phyloP scores from a whole-genome alignment of 2,329 filamentous ascomycete species.

The Graphiopsis chlorocephala region DNA sequence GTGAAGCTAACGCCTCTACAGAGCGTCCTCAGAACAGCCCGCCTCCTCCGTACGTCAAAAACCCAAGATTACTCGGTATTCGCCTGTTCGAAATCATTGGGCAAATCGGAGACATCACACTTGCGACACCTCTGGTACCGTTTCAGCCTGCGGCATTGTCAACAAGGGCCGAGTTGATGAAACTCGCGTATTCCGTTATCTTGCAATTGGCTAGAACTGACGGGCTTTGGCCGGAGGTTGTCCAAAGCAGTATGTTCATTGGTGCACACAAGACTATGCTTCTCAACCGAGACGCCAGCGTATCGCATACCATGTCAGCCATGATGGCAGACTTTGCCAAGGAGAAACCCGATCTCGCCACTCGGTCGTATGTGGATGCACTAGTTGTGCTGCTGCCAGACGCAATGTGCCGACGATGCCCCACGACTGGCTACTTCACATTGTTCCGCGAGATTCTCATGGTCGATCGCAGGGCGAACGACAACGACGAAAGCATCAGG shows the following conservation, averaged over 20 bases:
- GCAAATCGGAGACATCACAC: background rate
- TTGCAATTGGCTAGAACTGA: constrained; percentile 13
- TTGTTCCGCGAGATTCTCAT: constrained; percentile 12
- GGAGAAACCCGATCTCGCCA: constrained; percentile 21
- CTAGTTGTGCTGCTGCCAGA: constrained; percentile 22
- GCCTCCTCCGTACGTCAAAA: constrained; percentile 22
- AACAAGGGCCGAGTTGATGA: background rate
- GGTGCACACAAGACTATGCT: constrained; percentile 37
- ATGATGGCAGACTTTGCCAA: constrained; percentile 26
- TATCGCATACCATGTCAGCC: constrained; percentile 19
- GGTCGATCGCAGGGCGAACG: constrained; percentile 5
- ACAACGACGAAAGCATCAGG: constrained; percentile 23
- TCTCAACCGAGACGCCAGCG: constrained; percentile 20
- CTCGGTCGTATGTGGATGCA: constrained; percentile 25
- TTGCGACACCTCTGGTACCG: background rate
- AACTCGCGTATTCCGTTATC: constrained; percentile 11
- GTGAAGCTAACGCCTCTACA: constrained; percentile 17
- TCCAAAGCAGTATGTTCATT: constrained; percentile 39
- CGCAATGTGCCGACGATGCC: constrained; percentile 18
- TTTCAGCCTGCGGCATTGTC: background rate
- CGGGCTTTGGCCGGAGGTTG: constrained; percentile 21
- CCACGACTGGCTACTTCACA: constrained; percentile 23
- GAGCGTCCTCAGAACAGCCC: constrained; percentile 19
- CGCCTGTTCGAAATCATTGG: constrained; percentile 22
- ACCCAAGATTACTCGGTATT: constrained; percentile 22